Base-by-base conservation (phyloP, 306 rosid genomes). In the Ziziphus jujuba region DNA sequence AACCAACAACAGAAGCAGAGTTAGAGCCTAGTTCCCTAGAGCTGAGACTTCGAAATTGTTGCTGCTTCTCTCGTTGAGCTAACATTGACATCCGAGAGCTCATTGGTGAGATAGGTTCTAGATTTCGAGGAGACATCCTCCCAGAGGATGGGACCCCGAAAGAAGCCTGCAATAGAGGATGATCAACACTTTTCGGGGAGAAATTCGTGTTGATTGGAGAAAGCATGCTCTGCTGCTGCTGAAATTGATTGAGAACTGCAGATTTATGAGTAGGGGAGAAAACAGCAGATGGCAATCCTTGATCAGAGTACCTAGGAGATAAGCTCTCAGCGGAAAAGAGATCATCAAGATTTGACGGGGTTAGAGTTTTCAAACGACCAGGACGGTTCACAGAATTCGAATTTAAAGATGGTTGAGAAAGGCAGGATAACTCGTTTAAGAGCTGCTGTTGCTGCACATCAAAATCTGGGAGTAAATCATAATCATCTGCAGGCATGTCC, bases 181-280 rank as follows among this genome's bases (percentile, higher is more conserved):
- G 91, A 5, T 91, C 97, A 43, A 67, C 88, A 76, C 75, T 77
- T 68, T 85, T 87, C 9, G 95, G 69, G 59, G 96, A 85, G 70
- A 78, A 89, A 70, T 74, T 92, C 43, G 98, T 92, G 57, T 85
- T 90, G 77, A 92, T 81, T 0, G 98, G 96, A 45, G 96, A 84
- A 67, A 92, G 77, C 77, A 92, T 57, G 85, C 72, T 79, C 81
- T 89, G 96, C 69, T 89, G 97, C 78, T 89, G 98, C 86, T 92
- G 98, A 77, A 89, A 92, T 62, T 92, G 98, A 78, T 84, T 85
- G 69, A 87, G 72, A 69, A 92, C 72, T 0, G 92, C 91, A 50
- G 96, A 89, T 86, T 92, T 92, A 79, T 85, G 98, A 36, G 92
- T 89, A 1, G 98, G 98, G 36, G 98, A 92, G 72, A 84, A 92